Evolutionary conservation across 129 eudicot species (phyloP), one percentile per base, ranked within the genome.

Genomic region (Saposhnikovia divaricata): DNA sequence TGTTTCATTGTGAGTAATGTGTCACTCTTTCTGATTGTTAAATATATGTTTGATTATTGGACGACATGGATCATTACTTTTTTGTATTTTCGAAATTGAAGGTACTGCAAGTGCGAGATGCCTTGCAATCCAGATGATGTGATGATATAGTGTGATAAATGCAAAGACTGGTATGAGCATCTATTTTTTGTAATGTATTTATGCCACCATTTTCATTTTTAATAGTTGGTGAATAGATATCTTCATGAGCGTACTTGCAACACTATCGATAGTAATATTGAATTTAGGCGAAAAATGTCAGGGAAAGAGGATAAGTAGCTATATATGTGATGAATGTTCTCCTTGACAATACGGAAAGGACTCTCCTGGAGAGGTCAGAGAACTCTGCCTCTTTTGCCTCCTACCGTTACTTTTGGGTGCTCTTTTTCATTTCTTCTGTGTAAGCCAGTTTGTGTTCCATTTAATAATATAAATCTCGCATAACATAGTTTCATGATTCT

Each of bases 121-220:
- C 76, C 76, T 23, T 23, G 87, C 71, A 89, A 89, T 48, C 93
- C 93, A 63, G 93, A 89, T 85, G 89, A 87, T 77, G 75, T 87
- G 80, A 89, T 89, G 93, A 87, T 87, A 12, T 89, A 89, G 61
- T 89, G 93, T 59, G 89, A 85, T 38, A 84, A 82, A 18, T 89
- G 93, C 85, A 87, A 80, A 89, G 93, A 89, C 84, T 83, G 93
- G 93, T 89, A 87, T 77, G 78, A 39, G 25, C 51, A 72, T 42
- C 25, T 19, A 7, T 72, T 9, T 72, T 3, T 40, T 72, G 28
- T 40, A 42, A 5, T 48, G 19, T 57, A 23, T 23, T 0, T 23
- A 23, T 57, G 4, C 66, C 66, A 57, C n/a, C 51, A 21, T 57
- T 2, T 57, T 57, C 66, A 57, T 21, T 57, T 21, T 3, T 57